These are phyloP conservation scores for Cucurbita pepo DNA, from an alignment of 306 rosid species.

Conservation along the genomic window DNA sequence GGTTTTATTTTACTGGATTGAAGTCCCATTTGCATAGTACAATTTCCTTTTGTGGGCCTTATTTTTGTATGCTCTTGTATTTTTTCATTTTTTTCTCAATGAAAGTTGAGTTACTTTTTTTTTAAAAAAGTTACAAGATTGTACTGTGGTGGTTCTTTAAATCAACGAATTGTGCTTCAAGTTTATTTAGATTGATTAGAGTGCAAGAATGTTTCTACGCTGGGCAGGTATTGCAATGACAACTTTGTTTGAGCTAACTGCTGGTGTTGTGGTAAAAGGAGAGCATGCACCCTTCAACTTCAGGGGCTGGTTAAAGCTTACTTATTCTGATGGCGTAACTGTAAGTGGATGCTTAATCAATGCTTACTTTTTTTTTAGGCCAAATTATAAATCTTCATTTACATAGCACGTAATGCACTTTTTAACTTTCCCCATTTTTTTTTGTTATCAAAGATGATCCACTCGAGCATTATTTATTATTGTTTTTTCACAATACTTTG, in stretches of 20 bases:
- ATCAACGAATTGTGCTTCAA: background rate
- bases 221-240: background rate
- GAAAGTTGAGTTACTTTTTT: background rate
- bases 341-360: background rate
- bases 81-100: background rate
- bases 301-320: background rate
- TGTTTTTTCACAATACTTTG: background rate
- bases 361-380: background rate
- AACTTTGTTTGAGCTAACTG: background rate
- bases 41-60: too few relatives aligned
- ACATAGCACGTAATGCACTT: background rate
- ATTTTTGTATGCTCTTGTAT: background rate
- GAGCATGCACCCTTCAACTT: background rate
- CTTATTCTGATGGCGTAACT: background rate
- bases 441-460: background rate
- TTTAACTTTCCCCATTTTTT: background rate
- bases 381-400: background rate
- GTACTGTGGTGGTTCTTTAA: background rate
- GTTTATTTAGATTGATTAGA: background rate
- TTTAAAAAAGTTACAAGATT: background rate
- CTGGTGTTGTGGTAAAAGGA: background rate
- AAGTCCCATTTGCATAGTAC: too few relatives aligned
- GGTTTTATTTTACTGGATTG: background rate
- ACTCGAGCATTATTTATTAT: background rate
- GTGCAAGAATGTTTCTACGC: background rate